Conservation (phyloP, 148 eudicot genomes). For the Limonium bicolor region DNA sequence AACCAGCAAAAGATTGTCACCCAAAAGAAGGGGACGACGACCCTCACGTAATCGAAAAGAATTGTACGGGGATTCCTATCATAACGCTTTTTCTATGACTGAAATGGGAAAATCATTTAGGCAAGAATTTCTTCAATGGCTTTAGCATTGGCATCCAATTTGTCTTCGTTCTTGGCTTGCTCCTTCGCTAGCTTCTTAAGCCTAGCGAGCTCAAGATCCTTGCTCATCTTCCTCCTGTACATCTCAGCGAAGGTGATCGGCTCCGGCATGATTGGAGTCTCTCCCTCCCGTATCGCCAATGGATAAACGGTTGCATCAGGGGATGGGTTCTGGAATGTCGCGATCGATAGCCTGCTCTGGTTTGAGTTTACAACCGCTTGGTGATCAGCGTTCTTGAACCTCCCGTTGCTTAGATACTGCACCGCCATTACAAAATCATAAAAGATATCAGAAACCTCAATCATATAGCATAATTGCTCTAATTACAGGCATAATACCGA, state of each 20-base stretch:
- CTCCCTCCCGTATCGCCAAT: constrained; percentile 58
- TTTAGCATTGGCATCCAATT: constrained; percentile 18
- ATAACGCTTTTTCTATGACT: too few species aligned
- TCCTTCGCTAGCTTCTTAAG: constrained; percentile 49
- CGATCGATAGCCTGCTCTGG: constrained; percentile 58
- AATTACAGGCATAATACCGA: too few species aligned
- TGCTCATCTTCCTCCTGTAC: constrained; percentile 73
- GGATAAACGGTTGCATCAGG: constrained; percentile 79
- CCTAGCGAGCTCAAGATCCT: constrained; percentile 40
- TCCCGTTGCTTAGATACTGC: constrained; percentile 86
- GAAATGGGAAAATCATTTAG: constrained; percentile 3
- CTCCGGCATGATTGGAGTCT: constrained; percentile 54
- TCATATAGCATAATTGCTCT: too few species aligned
- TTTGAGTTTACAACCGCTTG: constrained; percentile 90
- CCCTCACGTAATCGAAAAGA: too few species aligned
- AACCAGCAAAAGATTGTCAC: too few species aligned
- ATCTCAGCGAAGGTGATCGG: constrained; percentile 70
- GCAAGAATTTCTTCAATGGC: constrained; percentile 27
- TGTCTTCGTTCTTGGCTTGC: constrained; percentile 12
- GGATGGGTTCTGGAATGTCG: constrained; percentile 90
- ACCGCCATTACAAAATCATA: neutral
- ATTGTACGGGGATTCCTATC: too few species aligned
- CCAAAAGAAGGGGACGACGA: too few species aligned
- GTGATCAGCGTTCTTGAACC: constrained; percentile 96
- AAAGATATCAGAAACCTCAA: too few species aligned